Base-by-base conservation (phyloP, 352 stramenopile species). In the Peronospora destructor region DNA sequence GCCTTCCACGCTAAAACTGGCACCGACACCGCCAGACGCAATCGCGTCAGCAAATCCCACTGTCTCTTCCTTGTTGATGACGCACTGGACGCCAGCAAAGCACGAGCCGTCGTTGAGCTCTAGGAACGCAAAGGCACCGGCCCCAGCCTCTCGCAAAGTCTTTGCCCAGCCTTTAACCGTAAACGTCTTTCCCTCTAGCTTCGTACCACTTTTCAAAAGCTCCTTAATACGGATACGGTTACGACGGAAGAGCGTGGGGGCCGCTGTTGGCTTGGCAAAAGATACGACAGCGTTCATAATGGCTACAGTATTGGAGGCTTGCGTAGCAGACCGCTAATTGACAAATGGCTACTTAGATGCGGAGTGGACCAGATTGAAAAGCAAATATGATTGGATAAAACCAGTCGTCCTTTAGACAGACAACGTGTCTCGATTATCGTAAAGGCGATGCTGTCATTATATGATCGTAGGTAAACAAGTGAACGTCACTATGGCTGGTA, bases 51-150 rank as follows among this genome's bases (percentile, higher is more conserved):
- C 73, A 54, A 95, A 96, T 28, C 82, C 85, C 50, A 84, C 73
- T 0, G 76, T 93, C 42, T 82, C 79, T 17, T 77, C 71, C 33
- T 72, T 69, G 45, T 78, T 82, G 64, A 91, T 83, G 25, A 95
- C 77, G 45, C 93, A 81, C 76, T 98, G 92, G 44, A 98, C 58
- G 5, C 76, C 81, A 30, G 68, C 62, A 43, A 92, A 84, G 62
- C 71, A 88, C 42, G 89, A 97, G 45, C 95, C 95, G 59, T 98
- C 95, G 68, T 95, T 97, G 38, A 98, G 60, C 68, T 97, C 91
- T 28, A 98, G 64, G 64, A 98, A 98, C 36, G 91, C 72, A 37
- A 98, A 84, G 33, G 88, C 74, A 28, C 85, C 87, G 35, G 94
- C 93, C 41, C 82, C 84, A 9, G 84, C 88, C 45, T 94, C 82